Conservation (phyloP, 768 basidiomycete species). For the Boletus rufocinnamomeus region DNA sequence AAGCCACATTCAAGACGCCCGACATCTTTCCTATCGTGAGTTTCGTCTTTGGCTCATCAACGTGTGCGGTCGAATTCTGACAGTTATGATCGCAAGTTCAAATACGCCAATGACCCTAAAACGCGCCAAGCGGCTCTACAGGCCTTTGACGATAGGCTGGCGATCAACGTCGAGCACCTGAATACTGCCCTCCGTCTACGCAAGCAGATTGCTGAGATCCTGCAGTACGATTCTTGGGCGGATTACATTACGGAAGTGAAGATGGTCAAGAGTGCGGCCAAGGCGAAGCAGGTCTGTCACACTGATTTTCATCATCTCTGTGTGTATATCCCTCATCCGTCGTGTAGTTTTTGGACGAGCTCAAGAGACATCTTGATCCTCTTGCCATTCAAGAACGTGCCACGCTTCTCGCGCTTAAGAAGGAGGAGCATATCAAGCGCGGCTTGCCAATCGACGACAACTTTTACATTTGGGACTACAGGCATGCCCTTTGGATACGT, state of each 20-base stretch:
- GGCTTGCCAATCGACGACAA: constrained; percentile 66
- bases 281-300: constrained; percentile 53
- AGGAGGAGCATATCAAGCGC: constrained; percentile 64
- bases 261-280: constrained; percentile 76
- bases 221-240: constrained; percentile 81
- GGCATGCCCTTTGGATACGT: constrained; percentile 38
- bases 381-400: constrained; percentile 68
- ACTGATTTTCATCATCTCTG: background rate
- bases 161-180: constrained; percentile 70
- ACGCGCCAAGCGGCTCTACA: constrained; percentile 69
- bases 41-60: background rate
- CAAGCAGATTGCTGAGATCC: constrained; percentile 62
- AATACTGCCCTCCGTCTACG: constrained; percentile 69
- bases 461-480: constrained; percentile 86
- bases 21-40: constrained; percentile 78
- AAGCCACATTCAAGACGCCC: constrained; percentile 80
- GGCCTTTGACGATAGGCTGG: constrained; percentile 67
- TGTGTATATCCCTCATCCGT: background rate
- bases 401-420: constrained; percentile 70
- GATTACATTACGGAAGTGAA: constrained; percentile 84
- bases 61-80: background rate
- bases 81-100: constrained; percentile 54
- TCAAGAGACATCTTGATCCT: constrained; percentile 71
- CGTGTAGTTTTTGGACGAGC: constrained; percentile 71
- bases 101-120: constrained; percentile 70